Evolutionary conservation across 208 protist genomes (phyloP).

Genomic region (Trypanosoma mega): DNA sequence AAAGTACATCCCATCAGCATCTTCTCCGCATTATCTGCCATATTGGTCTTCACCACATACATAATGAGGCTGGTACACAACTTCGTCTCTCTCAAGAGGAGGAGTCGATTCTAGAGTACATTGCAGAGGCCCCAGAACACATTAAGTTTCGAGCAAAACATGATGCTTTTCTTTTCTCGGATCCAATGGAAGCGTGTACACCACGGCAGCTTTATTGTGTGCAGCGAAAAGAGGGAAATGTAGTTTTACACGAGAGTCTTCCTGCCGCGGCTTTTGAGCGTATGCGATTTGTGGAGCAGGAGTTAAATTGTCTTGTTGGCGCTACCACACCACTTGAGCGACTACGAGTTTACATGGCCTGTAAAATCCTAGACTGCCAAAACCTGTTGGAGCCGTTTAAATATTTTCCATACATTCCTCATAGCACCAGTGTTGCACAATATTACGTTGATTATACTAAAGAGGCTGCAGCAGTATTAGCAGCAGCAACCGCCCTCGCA

Average conservation of each 20-base stretch:
- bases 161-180: constrained; percentile 68
- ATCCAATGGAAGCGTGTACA: constrained; percentile 43
- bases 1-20: constrained; percentile 87
- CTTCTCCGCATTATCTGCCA: constrained; percentile 89
- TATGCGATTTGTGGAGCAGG: constrained; percentile 70
- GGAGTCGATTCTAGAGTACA: constrained; percentile 66
- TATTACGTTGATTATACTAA: constrained; percentile 81
- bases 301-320: constrained; percentile 68
- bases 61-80: constrained; percentile 30
- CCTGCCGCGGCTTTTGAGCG: constrained; percentile 81
- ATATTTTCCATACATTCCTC: constrained; percentile 62
- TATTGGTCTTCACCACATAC: constrained; percentile 68
- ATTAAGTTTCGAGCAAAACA: constrained; percentile 79
- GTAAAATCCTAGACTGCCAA: constrained; percentile 9
- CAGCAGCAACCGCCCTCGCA: constrained; percentile 13
- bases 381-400: constrained; percentile 40
- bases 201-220: constrained; percentile 77
- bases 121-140: constrained; percentile 64
- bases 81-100: constrained; percentile 25
- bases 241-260: constrained; percentile 71
- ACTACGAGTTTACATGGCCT: constrained; percentile 44
- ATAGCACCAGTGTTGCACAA: constrained; percentile 46
- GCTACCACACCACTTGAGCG: constrained; percentile 59
- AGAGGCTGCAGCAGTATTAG: constrained; percentile 56
- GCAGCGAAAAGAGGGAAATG: constrained; percentile 77